Percentiles rank a stretch among this genome's conserved stretches.
Evolutionary conservation across 2,329 filamentous ascomycete species (phyloP).

Genomic region (Ophiosphaerella herpotricha): DNA sequence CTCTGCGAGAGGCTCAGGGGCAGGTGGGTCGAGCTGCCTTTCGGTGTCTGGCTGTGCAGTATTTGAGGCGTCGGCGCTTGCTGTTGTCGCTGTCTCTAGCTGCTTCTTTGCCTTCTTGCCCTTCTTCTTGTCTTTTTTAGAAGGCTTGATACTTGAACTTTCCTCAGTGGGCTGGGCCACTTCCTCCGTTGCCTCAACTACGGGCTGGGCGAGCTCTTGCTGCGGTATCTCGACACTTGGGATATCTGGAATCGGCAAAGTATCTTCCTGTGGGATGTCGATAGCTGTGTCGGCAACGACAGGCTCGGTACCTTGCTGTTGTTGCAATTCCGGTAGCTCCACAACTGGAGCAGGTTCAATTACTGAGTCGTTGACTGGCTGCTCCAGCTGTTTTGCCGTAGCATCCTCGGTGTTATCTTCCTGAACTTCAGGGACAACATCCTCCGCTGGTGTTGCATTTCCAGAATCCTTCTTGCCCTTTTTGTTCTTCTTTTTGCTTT

Average conservation of each 20-base stretch:
- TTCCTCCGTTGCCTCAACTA: not conserved
- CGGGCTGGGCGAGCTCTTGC: not conserved
- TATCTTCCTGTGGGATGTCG: not conserved
- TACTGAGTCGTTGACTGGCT: not conserved
- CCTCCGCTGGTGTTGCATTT: slow-evolving; percentile 10
- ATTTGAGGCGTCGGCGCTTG: slow-evolving; percentile 3
- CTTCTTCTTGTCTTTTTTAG: slow-evolving; percentile 32
- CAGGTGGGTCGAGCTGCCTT: not conserved
- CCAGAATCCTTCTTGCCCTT: slow-evolving; percentile 28
- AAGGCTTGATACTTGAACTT: slow-evolving; percentile 5
- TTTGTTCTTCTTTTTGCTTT: slow-evolving; percentile 23
- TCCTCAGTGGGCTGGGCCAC: slow-evolving; percentile 2
- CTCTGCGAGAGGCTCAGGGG: not conserved
- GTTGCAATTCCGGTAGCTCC: not conserved
- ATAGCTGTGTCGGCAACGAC: not conserved
- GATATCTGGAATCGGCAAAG: not conserved
- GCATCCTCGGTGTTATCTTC: not conserved
- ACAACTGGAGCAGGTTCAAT: not conserved
- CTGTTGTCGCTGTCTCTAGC: slow-evolving; percentile 16
- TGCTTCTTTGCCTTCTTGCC: slow-evolving; percentile 24
- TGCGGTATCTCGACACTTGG: not conserved
- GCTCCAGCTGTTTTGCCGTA: not conserved
- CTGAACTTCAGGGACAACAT: slow-evolving; percentile 8
- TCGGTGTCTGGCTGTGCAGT: not conserved
- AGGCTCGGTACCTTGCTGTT: not conserved